Evolutionary conservation across 169 alveolate species (phyloP), one percentile per base, ranked within the genome.

Genomic region (Plasmodium chabaudi): DNA sequence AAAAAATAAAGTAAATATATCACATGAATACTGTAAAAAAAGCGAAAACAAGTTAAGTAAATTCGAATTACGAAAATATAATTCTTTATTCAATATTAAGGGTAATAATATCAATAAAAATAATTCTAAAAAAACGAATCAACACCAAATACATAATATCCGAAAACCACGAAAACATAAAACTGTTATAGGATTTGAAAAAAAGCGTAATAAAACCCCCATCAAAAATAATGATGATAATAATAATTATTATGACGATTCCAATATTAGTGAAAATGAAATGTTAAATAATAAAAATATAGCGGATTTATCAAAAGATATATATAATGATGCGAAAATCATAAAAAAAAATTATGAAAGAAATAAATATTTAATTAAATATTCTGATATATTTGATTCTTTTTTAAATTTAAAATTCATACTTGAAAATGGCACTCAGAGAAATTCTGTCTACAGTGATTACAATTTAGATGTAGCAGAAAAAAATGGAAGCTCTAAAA

Each of bases 131-230:
- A 42, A 27, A 25, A 51, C 63, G 49, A 51, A 64, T 49, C 51
- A 49, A 10, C 17, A 17, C 7, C 12, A 15, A 39, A 1, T 12
- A n/a, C 39, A 39, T 49, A 34, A 42, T 44, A 55, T 63, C 34
- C 44, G 88, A 49, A 77, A 34, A 25, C 49, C 79, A 56, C 49
- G 75, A 60, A 77, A 77, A 57, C 88, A 77, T 23, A 77, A 77
- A 77, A 77, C 88, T 23, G 88, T 77, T 12, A 77, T 77, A 69
- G 88, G 88, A 1, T 64, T 77, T 77, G 88, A 77, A 64, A 61
- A 74, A 15, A 63, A 75, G 23, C 63, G 63, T 47, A 77, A 51
- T 63, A 77, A 34, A 42, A 42, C 5, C 5, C 4, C 27, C 25
- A 77, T 49, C 27, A 63, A 34, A 23, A 47, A 44, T 9, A 77